Evolutionary conservation across 257 asterid species (phyloP).

Genomic region (Plectranthus barbatus): DNA sequence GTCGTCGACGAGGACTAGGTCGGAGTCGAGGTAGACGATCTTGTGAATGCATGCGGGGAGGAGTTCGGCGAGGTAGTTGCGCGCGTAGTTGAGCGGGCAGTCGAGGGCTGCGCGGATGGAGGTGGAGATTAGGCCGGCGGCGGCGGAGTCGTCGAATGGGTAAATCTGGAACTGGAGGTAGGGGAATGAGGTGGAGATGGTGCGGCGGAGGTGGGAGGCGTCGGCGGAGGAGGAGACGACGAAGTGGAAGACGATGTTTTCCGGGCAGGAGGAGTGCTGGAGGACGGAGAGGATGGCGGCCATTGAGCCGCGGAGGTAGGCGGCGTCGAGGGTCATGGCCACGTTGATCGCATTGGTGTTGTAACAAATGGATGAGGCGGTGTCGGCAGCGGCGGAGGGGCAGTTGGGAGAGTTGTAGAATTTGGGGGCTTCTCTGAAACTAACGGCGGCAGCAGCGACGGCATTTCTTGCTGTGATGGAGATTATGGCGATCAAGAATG

Average conservation of each 20-base stretch:
- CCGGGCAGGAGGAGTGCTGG: too few species aligned
- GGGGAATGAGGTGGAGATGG: conserved; percentile 53
- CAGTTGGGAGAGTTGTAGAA: conserved; percentile 67
- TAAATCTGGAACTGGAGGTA: conserved; percentile 51
- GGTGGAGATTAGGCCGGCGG: conserved; percentile 70
- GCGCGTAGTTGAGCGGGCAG: too few species aligned
- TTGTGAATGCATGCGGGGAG: conserved; percentile 47
- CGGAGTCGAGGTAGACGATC: conserved; percentile 84
- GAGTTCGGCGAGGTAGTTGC: conserved; percentile 75
- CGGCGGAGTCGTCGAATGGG: conserved; percentile 56
- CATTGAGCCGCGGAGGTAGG: conserved; percentile 82
- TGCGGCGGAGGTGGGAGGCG: conserved; percentile 24
- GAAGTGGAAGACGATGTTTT: conserved; percentile 83
- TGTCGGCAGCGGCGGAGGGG: conserved; percentile 12
- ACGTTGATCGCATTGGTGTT: conserved; percentile 40
- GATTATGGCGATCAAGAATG: conserved; percentile 15
- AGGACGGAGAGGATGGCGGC: conserved; percentile 80
- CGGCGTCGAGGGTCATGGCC: conserved; percentile 81
- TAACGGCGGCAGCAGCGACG: background rate
- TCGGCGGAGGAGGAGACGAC: conserved; percentile 35
- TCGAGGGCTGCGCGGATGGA: conserved; percentile 89
- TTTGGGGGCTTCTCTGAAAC: conserved; percentile 75
- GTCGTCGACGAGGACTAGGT: too few species aligned
- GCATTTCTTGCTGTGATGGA: conserved; percentile 6
- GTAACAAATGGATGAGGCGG: conserved; percentile 3